phyloP scores from a whole-genome alignment of 768 basidiomycete species.

The Phanerochaete carnosa region DNA sequence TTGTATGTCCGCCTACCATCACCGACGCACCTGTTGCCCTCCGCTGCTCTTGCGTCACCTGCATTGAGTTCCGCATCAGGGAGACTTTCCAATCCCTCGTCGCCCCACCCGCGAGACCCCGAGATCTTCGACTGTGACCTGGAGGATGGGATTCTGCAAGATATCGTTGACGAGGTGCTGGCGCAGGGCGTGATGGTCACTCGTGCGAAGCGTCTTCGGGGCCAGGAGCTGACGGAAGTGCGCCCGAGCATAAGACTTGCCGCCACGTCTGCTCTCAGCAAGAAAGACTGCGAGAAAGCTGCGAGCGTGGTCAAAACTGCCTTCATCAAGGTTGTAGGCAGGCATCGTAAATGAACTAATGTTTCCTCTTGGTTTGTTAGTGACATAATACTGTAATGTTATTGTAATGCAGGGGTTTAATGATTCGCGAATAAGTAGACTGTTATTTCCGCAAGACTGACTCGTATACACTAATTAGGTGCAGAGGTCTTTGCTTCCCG shows the following conservation, averaged over 20 bases:
- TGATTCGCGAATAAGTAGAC: neutral
- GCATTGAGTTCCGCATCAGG: conserved; percentile 16
- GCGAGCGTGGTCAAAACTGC: conserved; percentile 69
- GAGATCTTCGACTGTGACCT: conserved; percentile 48
- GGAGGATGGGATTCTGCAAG: conserved; percentile 85
- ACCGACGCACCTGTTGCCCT: conserved; percentile 25
- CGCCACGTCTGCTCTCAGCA: conserved; percentile 71
- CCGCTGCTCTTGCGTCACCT: conserved; percentile 17
- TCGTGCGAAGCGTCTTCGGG: conserved; percentile 73
- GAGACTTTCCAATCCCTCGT: conserved; percentile 49
- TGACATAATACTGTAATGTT: neutral
- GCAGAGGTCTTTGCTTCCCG: too few relatives aligned
- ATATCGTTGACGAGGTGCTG: conserved; percentile 86
- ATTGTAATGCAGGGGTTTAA: neutral
- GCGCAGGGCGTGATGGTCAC: conserved; percentile 84
- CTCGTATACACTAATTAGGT: too few relatives aligned
- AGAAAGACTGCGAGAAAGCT: conserved; percentile 92
- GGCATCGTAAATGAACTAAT: conserved; percentile 38
- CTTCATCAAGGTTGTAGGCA: conserved; percentile 69
- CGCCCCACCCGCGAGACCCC: conserved; percentile 44
- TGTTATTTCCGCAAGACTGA: too few relatives aligned
- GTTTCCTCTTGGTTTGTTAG: neutral
- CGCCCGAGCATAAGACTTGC: conserved; percentile 86
- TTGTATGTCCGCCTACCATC: conserved; percentile 53
- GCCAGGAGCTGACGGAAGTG: conserved; percentile 81